These are phyloP conservation scores for Paraglomus brasilianum DNA, from an alignment of 192 early-diverging fungal species.

Conservation along the genomic window DNA sequence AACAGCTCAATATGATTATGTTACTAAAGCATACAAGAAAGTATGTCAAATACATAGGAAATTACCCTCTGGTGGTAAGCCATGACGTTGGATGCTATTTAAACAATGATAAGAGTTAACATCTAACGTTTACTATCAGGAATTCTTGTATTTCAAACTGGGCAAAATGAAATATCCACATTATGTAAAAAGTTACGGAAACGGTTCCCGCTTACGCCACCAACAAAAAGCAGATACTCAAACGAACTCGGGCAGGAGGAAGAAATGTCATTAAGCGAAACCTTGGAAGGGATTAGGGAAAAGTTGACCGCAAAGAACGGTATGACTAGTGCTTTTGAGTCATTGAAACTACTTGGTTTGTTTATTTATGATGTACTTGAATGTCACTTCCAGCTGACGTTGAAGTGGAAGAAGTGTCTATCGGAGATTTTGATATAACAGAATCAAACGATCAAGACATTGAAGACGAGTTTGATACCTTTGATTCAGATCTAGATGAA, in stretches of 20 bases:
- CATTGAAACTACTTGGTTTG: conserved; percentile 28
- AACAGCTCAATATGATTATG: conserved; percentile 86
- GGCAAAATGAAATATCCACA: conserved; percentile 88
- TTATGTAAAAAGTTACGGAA: conserved; percentile 74
- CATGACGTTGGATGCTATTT: neutral
- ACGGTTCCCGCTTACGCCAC: conserved; percentile 60
- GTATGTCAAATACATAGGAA: conserved; percentile 89
- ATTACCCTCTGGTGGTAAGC: conserved; percentile 79
- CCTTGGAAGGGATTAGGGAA: conserved; percentile 7
- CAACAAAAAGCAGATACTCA: conserved; percentile 28
- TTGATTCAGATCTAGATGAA: conserved; percentile 47
- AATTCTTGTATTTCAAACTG: conserved; percentile 93
- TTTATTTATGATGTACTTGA: neutral
- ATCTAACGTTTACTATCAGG: conserved; percentile 32
- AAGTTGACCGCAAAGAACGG: conserved; percentile 1
- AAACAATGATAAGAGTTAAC: neutral
- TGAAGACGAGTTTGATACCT: conserved; percentile 53
- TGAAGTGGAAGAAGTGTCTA: conserved; percentile 60
- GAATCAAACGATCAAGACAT: conserved; percentile 65
- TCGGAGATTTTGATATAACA: conserved; percentile 72
- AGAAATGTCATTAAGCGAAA: conserved; percentile 20
- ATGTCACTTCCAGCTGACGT: conserved; percentile 42
- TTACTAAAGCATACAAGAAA: conserved; percentile 87
- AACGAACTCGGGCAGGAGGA: conserved; percentile 7
- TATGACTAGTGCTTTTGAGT: conserved; percentile 21